A percentile compares a stretch with the other conserved stretches of the same genome.
Conservation (phyloP, 306 rosid genomes). For the Betula pendula region DNA sequence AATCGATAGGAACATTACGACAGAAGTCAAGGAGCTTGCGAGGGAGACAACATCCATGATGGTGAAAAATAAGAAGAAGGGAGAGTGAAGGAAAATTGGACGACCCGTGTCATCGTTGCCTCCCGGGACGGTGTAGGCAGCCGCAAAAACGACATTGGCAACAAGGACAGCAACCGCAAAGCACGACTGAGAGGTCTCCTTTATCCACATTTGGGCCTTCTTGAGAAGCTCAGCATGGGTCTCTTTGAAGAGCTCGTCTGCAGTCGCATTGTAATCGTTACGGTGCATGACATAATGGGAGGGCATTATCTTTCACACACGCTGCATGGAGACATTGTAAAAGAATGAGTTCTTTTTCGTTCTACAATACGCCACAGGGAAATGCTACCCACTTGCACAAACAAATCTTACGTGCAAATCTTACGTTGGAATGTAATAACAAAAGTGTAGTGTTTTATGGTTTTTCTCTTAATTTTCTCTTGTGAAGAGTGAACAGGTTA, state of each 20-base stretch:
- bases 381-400: too few species aligned
- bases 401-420: too few species aligned
- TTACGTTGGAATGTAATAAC: too few species aligned
- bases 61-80: background rate
- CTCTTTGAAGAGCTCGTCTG: background rate
- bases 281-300: background rate
- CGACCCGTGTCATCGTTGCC: background rate
- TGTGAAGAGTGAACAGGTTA: too few species aligned
- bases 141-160: background rate
- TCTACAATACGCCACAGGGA: too few species aligned
- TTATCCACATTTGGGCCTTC: background rate
- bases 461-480: too few species aligned
- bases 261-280: background rate
- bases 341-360: too few species aligned
- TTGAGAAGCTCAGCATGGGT: background rate
- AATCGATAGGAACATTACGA: background rate
- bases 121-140: background rate
- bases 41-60: background rate
- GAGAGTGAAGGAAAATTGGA: background rate
- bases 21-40: background rate
- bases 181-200: slow-evolving; percentile 1
- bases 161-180: background rate
- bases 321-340: background rate
- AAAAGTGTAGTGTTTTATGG: too few species aligned
- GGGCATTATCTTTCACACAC: background rate